Evolutionary conservation across 805 yeast species (phyloP).

Genomic region (Wickerhamiella parazyma): DNA sequence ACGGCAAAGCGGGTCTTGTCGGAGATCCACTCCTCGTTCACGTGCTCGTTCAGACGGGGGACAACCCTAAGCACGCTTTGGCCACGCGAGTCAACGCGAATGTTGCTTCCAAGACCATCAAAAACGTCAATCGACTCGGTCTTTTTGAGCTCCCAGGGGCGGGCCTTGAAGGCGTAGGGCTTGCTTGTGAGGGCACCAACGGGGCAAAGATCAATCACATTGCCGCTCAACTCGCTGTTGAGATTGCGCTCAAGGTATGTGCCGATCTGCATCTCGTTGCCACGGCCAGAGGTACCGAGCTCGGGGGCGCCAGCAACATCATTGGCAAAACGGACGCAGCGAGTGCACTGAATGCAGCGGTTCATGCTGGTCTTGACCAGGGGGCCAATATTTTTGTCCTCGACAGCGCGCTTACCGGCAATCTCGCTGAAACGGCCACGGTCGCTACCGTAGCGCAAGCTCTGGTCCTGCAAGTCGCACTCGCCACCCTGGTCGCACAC

Average conservation of each 20-base stretch:
- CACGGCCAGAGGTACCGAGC: conserved; percentile 79
- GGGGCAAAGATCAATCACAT: conserved; percentile 77
- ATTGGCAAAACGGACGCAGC: conserved; percentile 80
- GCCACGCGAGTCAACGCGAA: conserved; percentile 78
- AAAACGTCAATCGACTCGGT: conserved; percentile 75
- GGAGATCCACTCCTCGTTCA: conserved; percentile 84
- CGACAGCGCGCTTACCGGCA: conserved; percentile 77
- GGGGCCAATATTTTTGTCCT: conserved; percentile 83
- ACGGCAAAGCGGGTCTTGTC: conserved; percentile 78
- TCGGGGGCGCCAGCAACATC: conserved; percentile 91
- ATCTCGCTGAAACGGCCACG: conserved; percentile 75
- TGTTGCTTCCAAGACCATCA: conserved; percentile 72
- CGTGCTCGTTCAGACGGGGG: conserved; percentile 74
- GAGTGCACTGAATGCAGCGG: conserved; percentile 83
- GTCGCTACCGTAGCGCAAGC: conserved; percentile 69
- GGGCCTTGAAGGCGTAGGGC: conserved; percentile 83
- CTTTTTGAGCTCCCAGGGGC: conserved; percentile 88
- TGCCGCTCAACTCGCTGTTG: conserved; percentile 75
- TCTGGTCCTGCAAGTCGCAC: conserved; percentile 83
- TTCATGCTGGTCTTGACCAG: conserved; percentile 82
- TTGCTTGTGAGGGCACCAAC: conserved; percentile 85
- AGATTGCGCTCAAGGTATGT: conserved; percentile 75
- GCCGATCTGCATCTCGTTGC: conserved; percentile 85
- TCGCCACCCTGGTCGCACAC: conserved; percentile 93
- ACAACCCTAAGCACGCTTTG: conserved; percentile 75